Conservation (phyloP, 176 grass and related monocot genomes). For the Alopecurus myosuroides region DNA sequence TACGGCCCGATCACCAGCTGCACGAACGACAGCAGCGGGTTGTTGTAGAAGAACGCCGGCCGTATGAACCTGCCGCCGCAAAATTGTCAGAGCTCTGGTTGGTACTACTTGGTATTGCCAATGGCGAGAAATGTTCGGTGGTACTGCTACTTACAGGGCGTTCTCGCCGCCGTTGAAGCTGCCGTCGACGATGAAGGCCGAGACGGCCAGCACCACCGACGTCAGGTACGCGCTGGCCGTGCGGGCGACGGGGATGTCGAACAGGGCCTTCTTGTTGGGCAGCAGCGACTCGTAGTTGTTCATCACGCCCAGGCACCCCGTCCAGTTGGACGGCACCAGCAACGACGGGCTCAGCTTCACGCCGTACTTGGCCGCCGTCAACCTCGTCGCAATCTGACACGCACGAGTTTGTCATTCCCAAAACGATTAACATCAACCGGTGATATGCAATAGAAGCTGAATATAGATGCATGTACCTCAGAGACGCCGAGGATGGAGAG, state of each 20-base stretch:
- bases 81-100: neutral
- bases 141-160: slow-evolving; percentile 53
- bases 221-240: slow-evolving; percentile 87
- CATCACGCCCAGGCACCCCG: slow-evolving; percentile 90
- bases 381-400: slow-evolving; percentile 78
- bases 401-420: neutral
- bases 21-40: slow-evolving; percentile 91
- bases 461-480: slow-evolving; percentile 42
- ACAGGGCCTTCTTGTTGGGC: slow-evolving; percentile 86
- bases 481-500: slow-evolving; percentile 86
- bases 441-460: neutral
- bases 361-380: slow-evolving; percentile 71
- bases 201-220: slow-evolving; percentile 60
- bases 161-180: slow-evolving; percentile 96
- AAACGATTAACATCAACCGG: neutral
- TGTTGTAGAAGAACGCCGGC: slow-evolving; percentile 98
- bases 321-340: slow-evolving; percentile 97
- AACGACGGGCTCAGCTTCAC: slow-evolving; percentile 95
- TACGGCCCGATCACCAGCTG: slow-evolving; percentile 93
- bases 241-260: slow-evolving; percentile 87
- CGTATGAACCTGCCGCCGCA: slow-evolving; percentile 60
- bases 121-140: neutral
- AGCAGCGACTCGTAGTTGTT: slow-evolving; percentile 93
- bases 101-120: too few species aligned
- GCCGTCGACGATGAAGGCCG: slow-evolving; percentile 86